phyloP scores from a whole-genome alignment of 129 eudicot species.

The Helianthus tuberosus region DNA sequence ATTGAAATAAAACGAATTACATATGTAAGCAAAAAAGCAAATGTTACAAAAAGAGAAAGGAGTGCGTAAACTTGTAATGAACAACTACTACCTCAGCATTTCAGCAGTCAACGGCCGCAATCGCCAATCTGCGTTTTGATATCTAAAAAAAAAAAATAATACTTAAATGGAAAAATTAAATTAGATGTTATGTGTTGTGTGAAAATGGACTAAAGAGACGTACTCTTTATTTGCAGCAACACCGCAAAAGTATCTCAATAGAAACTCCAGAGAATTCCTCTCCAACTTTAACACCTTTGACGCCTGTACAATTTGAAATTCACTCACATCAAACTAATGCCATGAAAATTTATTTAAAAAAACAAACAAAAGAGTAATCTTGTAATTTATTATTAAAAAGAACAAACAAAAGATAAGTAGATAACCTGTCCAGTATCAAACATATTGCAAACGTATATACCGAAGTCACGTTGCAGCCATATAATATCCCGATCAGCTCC shows the following conservation, averaged over 20 bases:
- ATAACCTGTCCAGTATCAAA: constrained; percentile 97
- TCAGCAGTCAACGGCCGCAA: constrained; percentile 81
- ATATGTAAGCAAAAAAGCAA: constrained; percentile 9
- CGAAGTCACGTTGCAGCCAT: constrained; percentile 95
- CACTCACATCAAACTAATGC: constrained; percentile 11
- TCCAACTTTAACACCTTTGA: constrained; percentile 88
- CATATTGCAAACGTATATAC: constrained; percentile 73
- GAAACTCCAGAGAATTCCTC: constrained; percentile 77
- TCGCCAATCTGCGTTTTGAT: constrained; percentile 99
- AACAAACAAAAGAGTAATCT: not conserved
- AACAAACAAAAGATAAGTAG: not conserved
- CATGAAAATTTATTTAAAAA: not conserved
- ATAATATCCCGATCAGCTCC: constrained; percentile 94
- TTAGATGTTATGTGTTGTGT: not conserved
- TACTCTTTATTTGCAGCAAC: constrained; percentile 96
- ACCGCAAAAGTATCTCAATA: constrained; percentile 76
- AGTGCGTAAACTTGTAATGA: not conserved
- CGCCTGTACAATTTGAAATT: constrained; percentile 51
- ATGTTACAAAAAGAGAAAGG: not conserved
- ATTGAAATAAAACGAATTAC: constrained; percentile 16
- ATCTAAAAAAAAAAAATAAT: constrained; percentile 47
- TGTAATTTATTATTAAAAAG: not conserved
- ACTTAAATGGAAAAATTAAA: not conserved
- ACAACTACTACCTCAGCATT: constrained; percentile 67
- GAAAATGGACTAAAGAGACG: constrained; percentile 13